These are phyloP conservation scores for Pneumocystis sp. DNA, from an alignment of 1,139 yeast species.

Conservation along the genomic window DNA sequence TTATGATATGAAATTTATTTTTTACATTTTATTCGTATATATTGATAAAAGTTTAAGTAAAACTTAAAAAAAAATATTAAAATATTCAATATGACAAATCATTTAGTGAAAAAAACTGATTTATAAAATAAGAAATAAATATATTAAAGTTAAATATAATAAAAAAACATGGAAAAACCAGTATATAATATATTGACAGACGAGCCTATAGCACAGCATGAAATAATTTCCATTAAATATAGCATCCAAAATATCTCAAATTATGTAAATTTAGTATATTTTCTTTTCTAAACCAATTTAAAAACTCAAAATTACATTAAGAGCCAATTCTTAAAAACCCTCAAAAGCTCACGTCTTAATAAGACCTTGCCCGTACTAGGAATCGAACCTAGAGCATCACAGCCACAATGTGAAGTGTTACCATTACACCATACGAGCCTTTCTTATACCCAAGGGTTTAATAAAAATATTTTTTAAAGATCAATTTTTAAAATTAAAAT, in stretches of 20 bases:
- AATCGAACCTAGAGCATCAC: constrained; percentile 1
- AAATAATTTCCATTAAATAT: too few species aligned
- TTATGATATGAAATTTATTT: constrained; percentile 81
- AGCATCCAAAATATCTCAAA: too few species aligned
- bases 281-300: too few species aligned
- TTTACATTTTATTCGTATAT: constrained; percentile 68
- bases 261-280: too few species aligned
- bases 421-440: constrained; percentile 1
- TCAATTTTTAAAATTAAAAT: background rate
- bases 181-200: too few species aligned
- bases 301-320: too few species aligned
- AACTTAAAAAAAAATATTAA: constrained; percentile 28
- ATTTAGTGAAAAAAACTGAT: constrained; percentile 37
- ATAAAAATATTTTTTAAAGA: background rate
- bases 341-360: too few species aligned
- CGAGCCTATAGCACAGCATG: too few species aligned
- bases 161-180: constrained; percentile 57
- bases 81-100: too few species aligned
- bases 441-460: too few species aligned
- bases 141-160: constrained; percentile 48
- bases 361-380: constrained; percentile 1
- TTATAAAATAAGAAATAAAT: constrained; percentile 56
- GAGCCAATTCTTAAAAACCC: too few species aligned
- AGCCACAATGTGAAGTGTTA: constrained; percentile 1
- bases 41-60: constrained; percentile 29